phyloP scores from a whole-genome alignment of 2,329 filamentous ascomycete species.

The Clonostachys rosea region DNA sequence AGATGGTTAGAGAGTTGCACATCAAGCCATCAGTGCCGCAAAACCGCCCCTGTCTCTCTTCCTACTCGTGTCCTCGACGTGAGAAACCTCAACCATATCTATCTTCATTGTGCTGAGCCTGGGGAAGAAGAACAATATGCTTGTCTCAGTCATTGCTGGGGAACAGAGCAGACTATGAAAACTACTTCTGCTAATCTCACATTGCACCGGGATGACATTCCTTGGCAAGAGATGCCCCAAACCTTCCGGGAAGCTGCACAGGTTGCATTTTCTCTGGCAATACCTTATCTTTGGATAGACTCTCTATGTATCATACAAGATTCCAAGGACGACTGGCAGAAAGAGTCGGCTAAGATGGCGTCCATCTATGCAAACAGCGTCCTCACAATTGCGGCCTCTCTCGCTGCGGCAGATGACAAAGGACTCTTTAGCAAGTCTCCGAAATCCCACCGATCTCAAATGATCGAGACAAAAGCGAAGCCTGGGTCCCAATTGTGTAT shows the following conservation, averaged over 20 bases:
- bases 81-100: background rate
- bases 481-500: background rate
- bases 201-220: background rate
- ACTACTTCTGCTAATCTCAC: background rate
- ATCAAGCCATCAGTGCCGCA: too few relatives aligned
- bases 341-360: background rate
- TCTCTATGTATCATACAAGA: constrained; percentile 1
- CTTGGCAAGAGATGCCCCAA: constrained; percentile 1
- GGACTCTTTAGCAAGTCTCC: background rate
- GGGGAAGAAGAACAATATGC: background rate
- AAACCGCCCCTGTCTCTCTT: background rate
- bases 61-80: background rate
- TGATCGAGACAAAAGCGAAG: background rate
- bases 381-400: background rate
- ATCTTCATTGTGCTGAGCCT: background rate
- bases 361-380: background rate
- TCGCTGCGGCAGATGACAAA: background rate
- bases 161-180: background rate
- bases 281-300: constrained; percentile 1
- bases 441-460: background rate
- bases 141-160: constrained; percentile 2
- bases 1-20: too few relatives aligned
- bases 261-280: background rate
- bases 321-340: background rate
- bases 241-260: constrained; percentile 2